These are phyloP conservation scores for Annulohypoxylon bovei DNA, from an alignment of 495 filamentous ascomycete genomes.

Conservation along the genomic window DNA sequence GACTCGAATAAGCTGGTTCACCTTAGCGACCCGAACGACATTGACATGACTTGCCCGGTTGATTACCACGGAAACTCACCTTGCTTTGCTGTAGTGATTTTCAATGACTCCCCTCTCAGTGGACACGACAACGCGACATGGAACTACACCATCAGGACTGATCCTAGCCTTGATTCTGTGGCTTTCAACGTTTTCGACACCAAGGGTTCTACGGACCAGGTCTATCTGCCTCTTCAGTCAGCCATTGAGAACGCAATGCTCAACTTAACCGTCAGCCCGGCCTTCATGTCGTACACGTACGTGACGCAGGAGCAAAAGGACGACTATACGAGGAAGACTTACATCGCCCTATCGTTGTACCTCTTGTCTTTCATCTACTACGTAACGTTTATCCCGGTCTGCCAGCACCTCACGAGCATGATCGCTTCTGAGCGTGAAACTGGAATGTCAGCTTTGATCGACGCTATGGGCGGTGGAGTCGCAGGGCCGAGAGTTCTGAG, in stretches of 20 bases:
- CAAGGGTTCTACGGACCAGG: constrained; percentile 65
- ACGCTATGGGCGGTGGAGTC: constrained; percentile 70
- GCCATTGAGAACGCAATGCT: constrained; percentile 75
- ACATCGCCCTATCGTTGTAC: constrained; percentile 64
- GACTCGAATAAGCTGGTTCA: constrained; percentile 58
- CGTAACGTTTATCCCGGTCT: constrained; percentile 68
- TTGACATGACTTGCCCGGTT: constrained; percentile 67
- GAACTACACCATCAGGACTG: constrained; percentile 78
- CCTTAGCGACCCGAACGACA: constrained; percentile 56
- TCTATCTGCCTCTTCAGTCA: constrained; percentile 74
- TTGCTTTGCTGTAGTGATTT: constrained; percentile 74
- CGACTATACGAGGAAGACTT: constrained; percentile 65
- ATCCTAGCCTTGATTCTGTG: constrained; percentile 60
- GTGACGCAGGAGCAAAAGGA: constrained; percentile 65
- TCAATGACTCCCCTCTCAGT: constrained; percentile 71
- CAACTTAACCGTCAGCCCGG: constrained; percentile 55
- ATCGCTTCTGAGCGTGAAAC: constrained; percentile 73
- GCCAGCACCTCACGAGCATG: constrained; percentile 71
- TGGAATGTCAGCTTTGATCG: constrained; percentile 73
- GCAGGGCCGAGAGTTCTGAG: constrained; percentile 54
- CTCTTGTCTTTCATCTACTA: constrained; percentile 69
- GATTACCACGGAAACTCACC: constrained; percentile 68
- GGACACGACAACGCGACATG: constrained; percentile 62
- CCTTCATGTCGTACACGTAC: constrained; percentile 71
- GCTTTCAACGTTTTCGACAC: constrained; percentile 62